phyloP scores from a whole-genome alignment of 345 rosid genomes.

The Ceriops zippeliana region DNA sequence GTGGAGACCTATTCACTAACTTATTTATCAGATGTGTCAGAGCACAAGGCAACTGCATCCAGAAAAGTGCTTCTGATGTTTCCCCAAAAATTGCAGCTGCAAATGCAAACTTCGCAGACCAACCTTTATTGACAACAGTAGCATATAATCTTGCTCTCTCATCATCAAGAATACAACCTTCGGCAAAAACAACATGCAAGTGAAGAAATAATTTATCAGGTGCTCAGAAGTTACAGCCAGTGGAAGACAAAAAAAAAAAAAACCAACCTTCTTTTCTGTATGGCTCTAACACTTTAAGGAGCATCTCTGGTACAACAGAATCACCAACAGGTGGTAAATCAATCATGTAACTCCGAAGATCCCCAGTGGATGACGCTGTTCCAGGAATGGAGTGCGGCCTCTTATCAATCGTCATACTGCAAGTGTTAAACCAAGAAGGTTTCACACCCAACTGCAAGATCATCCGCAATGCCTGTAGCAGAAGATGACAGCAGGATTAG shows the following conservation, averaged over 20 bases:
- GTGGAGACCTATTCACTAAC: constrained; percentile 49
- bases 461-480: constrained; percentile 83
- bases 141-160: constrained; percentile 84
- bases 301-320: constrained; percentile 94
- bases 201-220: constrained; percentile 12
- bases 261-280: constrained; percentile 72
- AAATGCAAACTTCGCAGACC: constrained; percentile 79
- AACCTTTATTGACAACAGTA: constrained; percentile 73
- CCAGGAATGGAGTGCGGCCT: constrained; percentile 78
- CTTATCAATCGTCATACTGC: constrained; percentile 61
- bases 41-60: constrained; percentile 93
- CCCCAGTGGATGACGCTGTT: constrained; percentile 57
- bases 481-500: constrained; percentile 11
- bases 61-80: constrained; percentile 82
- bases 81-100: constrained; percentile 98
- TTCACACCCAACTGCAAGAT: constrained; percentile 93
- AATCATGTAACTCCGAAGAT: constrained; percentile 85
- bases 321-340: constrained; percentile 78
- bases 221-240: constrained; percentile 12
- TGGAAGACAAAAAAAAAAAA: constrained; percentile 8
- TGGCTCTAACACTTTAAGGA: constrained; percentile 89
- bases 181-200: constrained; percentile 19
- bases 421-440: constrained; percentile 92
- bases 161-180: constrained; percentile 90
- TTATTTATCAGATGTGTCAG: constrained; percentile 70